Percentiles rank a stretch among this genome's conserved stretches.
These are phyloP conservation scores for Helenozyma baotianmanensis DNA, from an alignment of 805 yeast genomes.

Conservation along the genomic window DNA sequence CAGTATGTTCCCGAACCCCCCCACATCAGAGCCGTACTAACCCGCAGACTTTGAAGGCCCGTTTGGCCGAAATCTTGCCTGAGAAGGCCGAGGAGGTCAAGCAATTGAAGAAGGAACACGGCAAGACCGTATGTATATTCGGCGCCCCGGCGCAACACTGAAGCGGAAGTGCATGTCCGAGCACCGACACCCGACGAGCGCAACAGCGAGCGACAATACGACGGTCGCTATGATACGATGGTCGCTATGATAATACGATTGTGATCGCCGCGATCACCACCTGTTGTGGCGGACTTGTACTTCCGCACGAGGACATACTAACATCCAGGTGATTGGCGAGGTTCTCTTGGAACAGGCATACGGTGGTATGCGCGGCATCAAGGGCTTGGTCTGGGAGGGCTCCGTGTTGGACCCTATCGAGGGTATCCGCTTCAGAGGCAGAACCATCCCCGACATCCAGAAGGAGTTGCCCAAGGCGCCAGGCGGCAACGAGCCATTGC, in stretches of 20 bases:
- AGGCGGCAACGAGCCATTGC: conserved; percentile 59
- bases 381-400: conserved; percentile 75
- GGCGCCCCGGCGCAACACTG: too few species aligned
- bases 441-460: conserved; percentile 71
- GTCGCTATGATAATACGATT: too few species aligned
- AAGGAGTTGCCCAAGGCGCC: conserved; percentile 55
- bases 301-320: conserved; percentile 12
- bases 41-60: conserved; percentile 76
- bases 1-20: conserved; percentile 14
- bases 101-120: conserved; percentile 85
- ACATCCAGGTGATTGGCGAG: conserved; percentile 39
- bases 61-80: conserved; percentile 89
- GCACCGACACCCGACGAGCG: too few species aligned
- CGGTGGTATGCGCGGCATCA: conserved; percentile 82
- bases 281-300: background rate
- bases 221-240: too few species aligned
- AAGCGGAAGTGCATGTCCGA: too few species aligned
- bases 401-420: conserved; percentile 70
- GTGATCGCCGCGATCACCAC: too few species aligned
- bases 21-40: conserved; percentile 7
- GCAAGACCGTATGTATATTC: conserved; percentile 57
- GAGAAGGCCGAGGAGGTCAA: conserved; percentile 88
- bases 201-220: too few species aligned
- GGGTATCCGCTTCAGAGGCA: conserved; percentile 77
- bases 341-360: conserved; percentile 31